Base-by-base conservation (phyloP, 805 yeast genomes). In the Ogataea dorogensis region DNA sequence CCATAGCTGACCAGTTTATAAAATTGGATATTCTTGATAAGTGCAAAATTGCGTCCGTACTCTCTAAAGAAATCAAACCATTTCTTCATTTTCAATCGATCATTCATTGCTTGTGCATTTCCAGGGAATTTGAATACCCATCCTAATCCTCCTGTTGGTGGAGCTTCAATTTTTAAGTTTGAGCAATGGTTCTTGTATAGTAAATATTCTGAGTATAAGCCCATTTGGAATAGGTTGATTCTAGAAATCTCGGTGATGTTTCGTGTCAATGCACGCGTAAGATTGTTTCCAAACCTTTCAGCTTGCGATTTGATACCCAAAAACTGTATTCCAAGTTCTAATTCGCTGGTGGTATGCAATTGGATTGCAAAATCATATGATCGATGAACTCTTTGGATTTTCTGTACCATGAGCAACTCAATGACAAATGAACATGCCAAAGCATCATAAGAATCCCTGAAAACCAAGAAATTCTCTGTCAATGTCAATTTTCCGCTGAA, bases 61-160 rank as follows among this genome's bases (percentile, higher is more conserved):
- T 76, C 75, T 39, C 81, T 71, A 58, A 89, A 84, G 51, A 85
- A 83, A 53, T 91, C 97, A 54, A 86, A 87, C 99, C 99, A 93
- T 36, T 88, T 67, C 50, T 91, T 81, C 74, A 91, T 76, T 48
- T 89, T 91, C 5, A 88, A 70, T 49, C 86, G 82, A 54, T 91
- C 97, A 36, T 86, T 76, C 33, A 78, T 64, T 42, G 79, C 79
- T 42, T 73, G 74, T 3, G 94, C 74, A 56, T 86, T 87, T 0
- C 98, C 98, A 0, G 98, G 98, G 56, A 81, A 93, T 46, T 85
- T 82, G 63, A 79, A 91, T 9, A 64, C 63, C 53, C 83, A 74
- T 0, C 99, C 99, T 16, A 93, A 66, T 0, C 99, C 99, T 16
- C 94, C 94, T 7, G 68, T 64, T 0, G 94, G 88, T 0, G 87